These are phyloP conservation scores for Blastocrithidia nonstop DNA, from an alignment of 208 protist species.

Conservation along the genomic window DNA sequence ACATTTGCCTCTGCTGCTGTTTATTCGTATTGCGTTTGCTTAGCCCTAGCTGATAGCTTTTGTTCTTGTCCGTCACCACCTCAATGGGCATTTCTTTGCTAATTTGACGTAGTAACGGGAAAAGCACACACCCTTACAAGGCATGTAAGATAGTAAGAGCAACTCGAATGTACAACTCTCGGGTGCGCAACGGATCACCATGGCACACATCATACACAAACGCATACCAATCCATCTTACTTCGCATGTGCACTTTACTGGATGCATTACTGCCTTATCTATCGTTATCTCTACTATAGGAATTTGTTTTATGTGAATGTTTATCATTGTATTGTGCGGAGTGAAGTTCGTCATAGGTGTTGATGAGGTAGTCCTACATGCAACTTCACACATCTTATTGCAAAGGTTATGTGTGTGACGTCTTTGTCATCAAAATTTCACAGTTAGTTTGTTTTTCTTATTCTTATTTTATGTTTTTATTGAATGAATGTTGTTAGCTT, in stretches of 20 bases:
- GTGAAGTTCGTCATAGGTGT: not conserved
- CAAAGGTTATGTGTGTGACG: too few relatives aligned
- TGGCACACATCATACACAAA: slow-evolving; percentile 52
- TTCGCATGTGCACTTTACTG: slow-evolving; percentile 20
- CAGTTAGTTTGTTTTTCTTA: too few relatives aligned
- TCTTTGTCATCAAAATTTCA: too few relatives aligned
- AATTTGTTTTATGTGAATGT: too few relatives aligned
- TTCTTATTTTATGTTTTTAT: too few relatives aligned
- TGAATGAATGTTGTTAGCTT: not conserved
- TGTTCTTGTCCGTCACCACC: too few relatives aligned
- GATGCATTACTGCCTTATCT: slow-evolving; percentile 11
- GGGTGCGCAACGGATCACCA: slow-evolving; percentile 25
- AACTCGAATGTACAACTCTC: slow-evolving; percentile 36
- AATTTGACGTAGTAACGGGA: slow-evolving; percentile 26
- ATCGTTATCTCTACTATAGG: not conserved
- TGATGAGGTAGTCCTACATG: slow-evolving; percentile 5
- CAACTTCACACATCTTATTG: too few relatives aligned
- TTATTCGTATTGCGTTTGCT: too few relatives aligned
- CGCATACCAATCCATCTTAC: slow-evolving; percentile 65
- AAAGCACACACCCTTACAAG: slow-evolving; percentile 44
- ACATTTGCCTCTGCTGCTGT: too few relatives aligned
- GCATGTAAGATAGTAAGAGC: slow-evolving; percentile 25
- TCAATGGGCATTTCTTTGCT: too few relatives aligned
- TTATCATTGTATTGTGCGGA: not conserved
- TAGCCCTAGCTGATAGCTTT: too few relatives aligned